Evolutionary conservation across 306 rosid genomes (phyloP).

Genomic region (Ziziphus jujuba): DNA sequence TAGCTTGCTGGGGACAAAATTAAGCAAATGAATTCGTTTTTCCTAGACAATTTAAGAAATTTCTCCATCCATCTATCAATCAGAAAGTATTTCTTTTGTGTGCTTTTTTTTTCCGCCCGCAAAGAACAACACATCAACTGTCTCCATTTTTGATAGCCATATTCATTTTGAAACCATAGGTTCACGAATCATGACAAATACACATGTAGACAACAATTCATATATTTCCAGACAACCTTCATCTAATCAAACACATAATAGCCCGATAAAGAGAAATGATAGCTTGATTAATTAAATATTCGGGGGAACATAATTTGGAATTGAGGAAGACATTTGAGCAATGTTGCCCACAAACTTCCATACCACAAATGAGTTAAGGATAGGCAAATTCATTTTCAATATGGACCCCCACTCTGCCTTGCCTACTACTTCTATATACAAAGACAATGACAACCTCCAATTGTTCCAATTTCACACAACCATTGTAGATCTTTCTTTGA

Average conservation of each 20-base stretch:
- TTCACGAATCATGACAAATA: constrained; percentile 6
- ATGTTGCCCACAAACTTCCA: constrained; percentile 38
- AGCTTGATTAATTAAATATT: constrained; percentile 22
- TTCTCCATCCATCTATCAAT: constrained; percentile 1
- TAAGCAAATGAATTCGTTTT: background rate
- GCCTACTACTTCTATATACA: constrained; percentile 31
- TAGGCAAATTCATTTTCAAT: constrained; percentile 22
- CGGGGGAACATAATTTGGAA: constrained; percentile 26
- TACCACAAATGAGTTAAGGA: constrained; percentile 1
- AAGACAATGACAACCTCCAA: constrained; percentile 31
- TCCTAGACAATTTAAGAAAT: background rate
- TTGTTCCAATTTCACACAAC: constrained; percentile 39
- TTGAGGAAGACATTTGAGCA: constrained; percentile 46
- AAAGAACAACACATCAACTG: constrained; percentile 11
- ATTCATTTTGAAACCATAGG: constrained; percentile 26
- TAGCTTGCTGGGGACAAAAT: background rate
- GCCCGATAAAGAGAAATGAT: constrained; percentile 18
- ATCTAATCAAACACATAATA: background rate
- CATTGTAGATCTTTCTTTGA: constrained; percentile 37
- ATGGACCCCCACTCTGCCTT: constrained; percentile 50
- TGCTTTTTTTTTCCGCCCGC: background rate
- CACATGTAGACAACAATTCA: constrained; percentile 1
- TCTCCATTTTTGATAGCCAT: too few species aligned
- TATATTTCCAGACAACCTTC: background rate
- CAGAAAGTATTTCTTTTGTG: background rate